phyloP scores from a whole-genome alignment of 495 filamentous ascomycete genomes.

The Bacidia rubella region DNA sequence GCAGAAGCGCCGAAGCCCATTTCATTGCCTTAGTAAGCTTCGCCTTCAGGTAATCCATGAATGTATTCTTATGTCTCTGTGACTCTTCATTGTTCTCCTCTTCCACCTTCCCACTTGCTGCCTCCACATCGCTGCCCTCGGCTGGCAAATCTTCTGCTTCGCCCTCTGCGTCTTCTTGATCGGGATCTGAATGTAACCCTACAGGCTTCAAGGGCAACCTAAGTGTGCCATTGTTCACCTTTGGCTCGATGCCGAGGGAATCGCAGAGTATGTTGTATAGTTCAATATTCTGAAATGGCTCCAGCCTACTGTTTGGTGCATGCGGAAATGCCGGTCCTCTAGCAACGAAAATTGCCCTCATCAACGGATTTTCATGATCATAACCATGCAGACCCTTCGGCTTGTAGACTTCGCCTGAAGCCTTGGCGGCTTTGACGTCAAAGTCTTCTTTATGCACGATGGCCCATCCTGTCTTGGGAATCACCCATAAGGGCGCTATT shows the following conservation, averaged over 20 bases:
- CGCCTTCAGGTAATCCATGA: conserved; percentile 11
- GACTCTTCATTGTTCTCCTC: conserved; percentile 3
- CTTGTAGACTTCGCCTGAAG: conserved; percentile 27
- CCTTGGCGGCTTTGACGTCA: conserved; percentile 27
- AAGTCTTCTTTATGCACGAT: conserved; percentile 36
- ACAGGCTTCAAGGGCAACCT: conserved; percentile 59
- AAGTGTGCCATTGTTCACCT: conserved; percentile 41
- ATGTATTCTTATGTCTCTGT: conserved; percentile 6
- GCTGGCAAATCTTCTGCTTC: conserved; percentile 26
- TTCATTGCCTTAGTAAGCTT: conserved; percentile 16
- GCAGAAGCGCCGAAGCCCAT: conserved; percentile 10
- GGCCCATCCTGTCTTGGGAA: conserved; percentile 39
- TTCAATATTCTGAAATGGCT: conserved; percentile 85
- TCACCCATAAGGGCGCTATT: conserved; percentile 41
- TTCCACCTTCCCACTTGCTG: neutral
- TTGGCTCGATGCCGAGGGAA: conserved; percentile 29
- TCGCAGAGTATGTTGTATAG: conserved; percentile 84
- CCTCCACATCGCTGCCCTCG: neutral
- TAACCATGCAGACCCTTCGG: conserved; percentile 39
- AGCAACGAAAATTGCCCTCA: conserved; percentile 41
- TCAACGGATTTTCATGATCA: conserved; percentile 36
- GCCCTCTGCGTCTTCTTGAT: conserved; percentile 13
- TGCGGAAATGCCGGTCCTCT: conserved; percentile 46
- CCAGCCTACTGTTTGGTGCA: conserved; percentile 60
- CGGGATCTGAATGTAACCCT: conserved; percentile 49